Evolutionary conservation across 345 rosid genomes (phyloP).

Genomic region (Bretschneidera sinensis): DNA sequence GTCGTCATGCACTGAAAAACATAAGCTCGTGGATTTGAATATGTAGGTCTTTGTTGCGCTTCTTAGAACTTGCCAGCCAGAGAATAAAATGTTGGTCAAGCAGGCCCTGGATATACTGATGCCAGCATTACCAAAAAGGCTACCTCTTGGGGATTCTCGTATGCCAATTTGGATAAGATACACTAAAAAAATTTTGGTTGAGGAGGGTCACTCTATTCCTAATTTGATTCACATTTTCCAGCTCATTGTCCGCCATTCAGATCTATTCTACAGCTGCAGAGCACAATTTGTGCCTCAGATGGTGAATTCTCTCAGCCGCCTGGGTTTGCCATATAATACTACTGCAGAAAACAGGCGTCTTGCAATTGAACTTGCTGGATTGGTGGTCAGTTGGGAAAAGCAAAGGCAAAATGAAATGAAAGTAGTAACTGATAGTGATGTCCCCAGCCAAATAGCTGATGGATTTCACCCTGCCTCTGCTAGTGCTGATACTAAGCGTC

Average conservation of each 20-base stretch:
- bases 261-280: constrained; percentile 95
- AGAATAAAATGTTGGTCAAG: constrained; percentile 94
- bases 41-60: constrained; percentile 98
- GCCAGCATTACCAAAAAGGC: constrained; percentile 96
- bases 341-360: constrained; percentile 94
- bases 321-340: constrained; percentile 93
- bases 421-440: constrained; percentile 61
- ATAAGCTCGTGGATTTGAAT: constrained; percentile 12
- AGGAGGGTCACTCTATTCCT: constrained; percentile 96
- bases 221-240: constrained; percentile 98
- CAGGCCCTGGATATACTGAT: constrained; percentile 97
- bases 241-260: constrained; percentile 95
- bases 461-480: constrained; percentile 47
- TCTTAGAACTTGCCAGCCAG: constrained; percentile 97
- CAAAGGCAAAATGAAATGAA: constrained; percentile 95
- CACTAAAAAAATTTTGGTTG: constrained; percentile 95
- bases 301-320: constrained; percentile 98
- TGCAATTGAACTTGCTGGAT: constrained; percentile 98
- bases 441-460: constrained; percentile 47
- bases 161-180: constrained; percentile 99
- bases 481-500: constrained; percentile 66
- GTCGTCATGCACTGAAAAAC: too few relatives aligned
- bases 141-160: constrained; percentile 94
- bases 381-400: constrained; percentile 98
- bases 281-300: constrained; percentile 99